Base-by-base conservation (phyloP, 2,329 filamentous ascomycete genomes). In the Fusarium clavum region DNA sequence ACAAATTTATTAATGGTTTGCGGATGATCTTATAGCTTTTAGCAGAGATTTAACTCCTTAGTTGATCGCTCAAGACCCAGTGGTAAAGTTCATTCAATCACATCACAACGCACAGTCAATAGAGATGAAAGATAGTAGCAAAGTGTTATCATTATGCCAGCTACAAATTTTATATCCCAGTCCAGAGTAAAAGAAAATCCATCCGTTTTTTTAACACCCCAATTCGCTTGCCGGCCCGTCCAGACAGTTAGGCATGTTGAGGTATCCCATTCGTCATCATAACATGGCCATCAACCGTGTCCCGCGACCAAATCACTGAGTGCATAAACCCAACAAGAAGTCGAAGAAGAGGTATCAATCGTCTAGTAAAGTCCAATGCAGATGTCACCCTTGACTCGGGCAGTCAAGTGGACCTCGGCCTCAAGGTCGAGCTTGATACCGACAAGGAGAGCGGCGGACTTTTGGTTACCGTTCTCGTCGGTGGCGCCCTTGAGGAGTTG, bases 351-450 rank as follows among this genome's bases (percentile, higher is more conserved):
- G 49, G 52, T 32, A 20, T 32, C 25, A 27, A 25, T 27, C 20
- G 45, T 44, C 61, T 75, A 76, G 73, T 76, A 76, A 29, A 76
- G 74, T 49, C 74, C 74, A 47, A 90, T 83, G 22, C 85, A 83
- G 73, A 90, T 88, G 76, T 90, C 88, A 82, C 88, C 87, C 48
- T 86, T 82, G 64, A 90, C 82, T 54, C 87, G 79, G 51, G 88
- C 87, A 20, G 87, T 90, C 68, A 90, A 78, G 76, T 90, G 87
- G 45, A 90, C 85, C 76, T 90, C 87, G 16, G 87, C 87, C 76
- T 90, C 87, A 22, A 90, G 79, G 75, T 90, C 88, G 38, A 90
- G 81, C 81, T 90, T 89, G 80, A 90, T 89, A 59, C 87, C 87
- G 40, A 90, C 82, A 72, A 89, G 82, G 45, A 90, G 81, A 3